Conservation (phyloP, 2,329 filamentous ascomycete genomes). For the Bimuria novae-zelandiae region DNA sequence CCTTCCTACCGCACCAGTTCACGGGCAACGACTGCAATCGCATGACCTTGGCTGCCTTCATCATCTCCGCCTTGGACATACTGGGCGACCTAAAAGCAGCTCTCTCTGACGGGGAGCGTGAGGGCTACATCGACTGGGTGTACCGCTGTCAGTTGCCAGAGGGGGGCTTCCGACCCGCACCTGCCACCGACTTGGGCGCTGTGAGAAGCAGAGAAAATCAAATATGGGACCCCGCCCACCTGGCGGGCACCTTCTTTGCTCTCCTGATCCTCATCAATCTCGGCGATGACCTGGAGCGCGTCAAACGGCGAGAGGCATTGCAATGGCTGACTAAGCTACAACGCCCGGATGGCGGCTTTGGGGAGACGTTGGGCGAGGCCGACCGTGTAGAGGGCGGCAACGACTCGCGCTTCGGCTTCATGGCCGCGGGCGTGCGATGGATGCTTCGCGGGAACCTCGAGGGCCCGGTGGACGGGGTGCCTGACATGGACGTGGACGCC, state of each 20-base stretch:
- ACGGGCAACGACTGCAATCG: constrained; percentile 88
- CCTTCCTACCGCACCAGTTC: constrained; percentile 79
- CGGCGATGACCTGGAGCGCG: constrained; percentile 63
- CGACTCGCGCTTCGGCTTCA: constrained; percentile 88
- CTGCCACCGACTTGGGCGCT: constrained; percentile 64
- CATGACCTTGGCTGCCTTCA: constrained; percentile 88
- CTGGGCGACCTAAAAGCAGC: constrained; percentile 66
- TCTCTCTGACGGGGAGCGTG: constrained; percentile 58
- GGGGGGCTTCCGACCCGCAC: constrained; percentile 88
- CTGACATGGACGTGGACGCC: constrained; percentile 75
- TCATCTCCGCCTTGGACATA: constrained; percentile 81
- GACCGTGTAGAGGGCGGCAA: constrained; percentile 72
- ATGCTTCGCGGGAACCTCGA: constrained; percentile 69
- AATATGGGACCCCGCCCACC: constrained; percentile 74
- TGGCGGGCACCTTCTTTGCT: constrained; percentile 89
- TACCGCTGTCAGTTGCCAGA: constrained; percentile 81
- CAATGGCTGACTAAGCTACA: constrained; percentile 78
- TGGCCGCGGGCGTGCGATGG: constrained; percentile 80
- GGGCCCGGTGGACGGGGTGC: constrained; percentile 59
- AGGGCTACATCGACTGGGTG: constrained; percentile 73
- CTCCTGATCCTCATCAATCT: constrained; percentile 72
- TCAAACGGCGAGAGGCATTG: constrained; percentile 71
- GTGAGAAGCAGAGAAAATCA: constrained; percentile 57
- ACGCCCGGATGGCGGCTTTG: constrained; percentile 85
- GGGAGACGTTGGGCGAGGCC: constrained; percentile 71